Evolutionary conservation across 306 rosid species (phyloP), one percentile per base, ranked within the genome.

Genomic region (Calophaca sinica): DNA sequence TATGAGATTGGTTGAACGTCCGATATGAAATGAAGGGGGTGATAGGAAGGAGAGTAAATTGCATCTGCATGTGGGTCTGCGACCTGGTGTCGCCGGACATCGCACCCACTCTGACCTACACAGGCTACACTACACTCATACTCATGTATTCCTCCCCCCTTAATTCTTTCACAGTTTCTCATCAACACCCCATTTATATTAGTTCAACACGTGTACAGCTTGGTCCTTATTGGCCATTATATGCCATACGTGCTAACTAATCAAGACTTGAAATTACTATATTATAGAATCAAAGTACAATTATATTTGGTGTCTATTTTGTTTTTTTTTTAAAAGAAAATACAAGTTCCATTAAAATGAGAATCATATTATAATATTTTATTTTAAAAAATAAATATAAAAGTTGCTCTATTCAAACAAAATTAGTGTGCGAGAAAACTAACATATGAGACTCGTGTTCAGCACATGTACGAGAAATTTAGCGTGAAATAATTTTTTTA

Each of bases 151-250:
- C 64, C 28, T 74, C 38, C 26, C 26, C 70, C 51, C 79, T 62
- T 65, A 28, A 53, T 46, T 48, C 83, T 53, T 64, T 82, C 42
- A n/a, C 33, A 54, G 4, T 75, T 74, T 81, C 73, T 62, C 82
- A 79, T 59, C 73, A 62, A 48, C 70, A 36, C 78, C 81, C 81
- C 26, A 7, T 29, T 54, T 50, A 31, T 6, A 38, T 72, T 38
- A n/a, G 6, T 70, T 46, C 59, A 51, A 2, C 90, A 88, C 88
- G 94, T 82, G 88, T 84, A 87, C 93, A 84, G 86, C 89, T 86
- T 77, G 59, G 57, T 64, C 69, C 68, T 49, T 52, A 85, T 70
- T 53, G 84, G 76, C 67, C 70, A 20, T 20, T 20, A 20, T 54
- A 50, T 42, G n/a, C 59, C 61, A 69, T 70, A 9, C 80, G 69